phyloP scores from a whole-genome alignment of 148 eudicot species.

The Spergularia marina region DNA sequence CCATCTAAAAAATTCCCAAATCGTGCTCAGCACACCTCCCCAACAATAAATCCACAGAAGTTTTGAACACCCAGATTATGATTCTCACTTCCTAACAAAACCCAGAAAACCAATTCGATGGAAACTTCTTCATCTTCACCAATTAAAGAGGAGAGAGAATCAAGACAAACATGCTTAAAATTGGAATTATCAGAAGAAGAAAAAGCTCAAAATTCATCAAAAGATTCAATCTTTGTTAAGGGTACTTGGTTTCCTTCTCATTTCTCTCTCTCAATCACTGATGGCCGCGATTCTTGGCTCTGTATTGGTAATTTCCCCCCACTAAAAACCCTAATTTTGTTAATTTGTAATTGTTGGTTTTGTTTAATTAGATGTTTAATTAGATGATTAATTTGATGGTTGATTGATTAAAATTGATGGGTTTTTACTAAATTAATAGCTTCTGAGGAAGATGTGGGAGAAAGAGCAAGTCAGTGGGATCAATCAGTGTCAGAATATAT shows the following conservation, averaged over 20 bases:
- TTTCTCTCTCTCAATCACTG: conserved; percentile 62
- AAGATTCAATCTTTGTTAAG: conserved; percentile 55
- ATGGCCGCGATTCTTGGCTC: conserved; percentile 66
- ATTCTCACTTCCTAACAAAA: neutral
- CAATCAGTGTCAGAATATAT: conserved; percentile 73
- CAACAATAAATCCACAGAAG: no score
- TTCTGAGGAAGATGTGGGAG: conserved; percentile 75
- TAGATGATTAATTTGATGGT: neutral
- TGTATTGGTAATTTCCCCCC: conserved; percentile 43
- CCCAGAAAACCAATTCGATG: conserved; percentile 21
- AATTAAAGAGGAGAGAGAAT: neutral
- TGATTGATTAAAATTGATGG: neutral
- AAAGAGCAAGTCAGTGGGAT: conserved; percentile 91
- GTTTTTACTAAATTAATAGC: conserved; percentile 34
- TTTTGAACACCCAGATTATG: neutral
- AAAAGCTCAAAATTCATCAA: conserved; percentile 12
- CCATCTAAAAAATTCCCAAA: no score
- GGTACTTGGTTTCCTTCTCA: conserved; percentile 63
- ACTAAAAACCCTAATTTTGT: neutral
- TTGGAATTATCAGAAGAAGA: conserved; percentile 30
- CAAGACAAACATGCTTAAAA: conserved; percentile 63
- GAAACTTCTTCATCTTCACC: conserved; percentile 27
- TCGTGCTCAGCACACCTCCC: no score
- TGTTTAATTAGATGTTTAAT: neutral
- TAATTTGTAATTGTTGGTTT: neutral